These are phyloP conservation scores for Amaranthus palmeri DNA, from an alignment of 148 eudicot species.

Conservation along the genomic window DNA sequence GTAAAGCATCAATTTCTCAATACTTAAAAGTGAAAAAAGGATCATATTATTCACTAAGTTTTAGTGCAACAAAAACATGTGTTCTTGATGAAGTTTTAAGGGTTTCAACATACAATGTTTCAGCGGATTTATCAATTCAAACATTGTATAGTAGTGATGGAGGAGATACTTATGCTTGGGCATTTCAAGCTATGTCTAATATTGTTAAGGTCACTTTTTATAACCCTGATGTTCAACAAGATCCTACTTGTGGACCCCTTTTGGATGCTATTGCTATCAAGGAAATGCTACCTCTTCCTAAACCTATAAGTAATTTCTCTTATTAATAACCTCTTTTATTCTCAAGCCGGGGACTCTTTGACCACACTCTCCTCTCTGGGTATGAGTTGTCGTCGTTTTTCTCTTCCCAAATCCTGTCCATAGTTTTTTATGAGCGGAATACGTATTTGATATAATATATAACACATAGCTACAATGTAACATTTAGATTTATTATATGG, in stretches of 20 bases:
- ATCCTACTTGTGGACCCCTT: slow-evolving; percentile 75
- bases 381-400: no score
- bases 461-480: no score
- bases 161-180: slow-evolving; percentile 83
- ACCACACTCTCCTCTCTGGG: no score
- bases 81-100: slow-evolving; percentile 75
- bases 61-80: slow-evolving; percentile 80
- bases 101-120: slow-evolving; percentile 31
- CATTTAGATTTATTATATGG: no score
- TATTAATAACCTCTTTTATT: not conserved
- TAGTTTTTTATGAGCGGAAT: no score
- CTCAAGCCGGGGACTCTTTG: no score
- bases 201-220: slow-evolving; percentile 53
- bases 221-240: slow-evolving; percentile 67
- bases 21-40: slow-evolving; percentile 40
- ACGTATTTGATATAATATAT: no score
- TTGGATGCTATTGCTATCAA: slow-evolving; percentile 75
- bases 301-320: slow-evolving; percentile 29
- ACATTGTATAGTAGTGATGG: slow-evolving; percentile 69
- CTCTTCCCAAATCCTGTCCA: no score
- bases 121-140: slow-evolving; percentile 53
- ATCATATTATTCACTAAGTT: slow-evolving; percentile 50
- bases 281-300: slow-evolving; percentile 30
- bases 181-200: slow-evolving; percentile 40
- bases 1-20: slow-evolving; percentile 60